These are phyloP conservation scores for Penicillium polonicum DNA, from an alignment of 2,329 filamentous ascomycete genomes.

Conservation along the genomic window DNA sequence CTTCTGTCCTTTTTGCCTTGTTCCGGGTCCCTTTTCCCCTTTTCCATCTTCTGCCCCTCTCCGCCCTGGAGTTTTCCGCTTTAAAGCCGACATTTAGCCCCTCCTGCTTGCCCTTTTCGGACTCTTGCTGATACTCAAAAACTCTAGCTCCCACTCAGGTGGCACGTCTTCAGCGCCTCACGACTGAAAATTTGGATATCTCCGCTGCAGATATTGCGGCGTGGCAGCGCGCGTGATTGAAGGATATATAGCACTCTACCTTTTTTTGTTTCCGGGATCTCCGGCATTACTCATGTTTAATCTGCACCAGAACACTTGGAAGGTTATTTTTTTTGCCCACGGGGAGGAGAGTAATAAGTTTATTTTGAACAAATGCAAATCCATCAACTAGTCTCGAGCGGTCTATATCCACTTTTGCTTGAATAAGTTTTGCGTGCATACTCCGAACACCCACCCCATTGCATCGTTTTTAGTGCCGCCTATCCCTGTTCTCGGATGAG, in stretches of 20 bases:
- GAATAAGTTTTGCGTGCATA: not conserved
- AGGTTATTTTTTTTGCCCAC: not conserved
- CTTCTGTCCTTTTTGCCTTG: not conserved
- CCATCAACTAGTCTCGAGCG: not conserved
- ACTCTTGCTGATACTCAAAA: constrained; percentile 17
- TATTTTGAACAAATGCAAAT: not conserved
- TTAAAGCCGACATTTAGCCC: not conserved
- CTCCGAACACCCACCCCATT: too few species aligned
- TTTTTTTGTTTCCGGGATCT: not conserved
- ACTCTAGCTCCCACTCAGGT: constrained; percentile 27
- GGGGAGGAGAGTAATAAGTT: not conserved
- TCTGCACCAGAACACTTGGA: not conserved
- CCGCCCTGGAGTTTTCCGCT: not conserved
- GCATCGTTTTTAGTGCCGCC: not conserved
- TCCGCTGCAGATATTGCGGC: constrained; percentile 31
- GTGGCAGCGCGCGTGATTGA: constrained; percentile 28
- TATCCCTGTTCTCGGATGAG: not conserved
- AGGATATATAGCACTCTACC: not conserved
- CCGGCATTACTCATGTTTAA: not conserved
- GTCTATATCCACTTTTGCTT: not conserved
- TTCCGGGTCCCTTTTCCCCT: not conserved
- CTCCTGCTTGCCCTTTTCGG: constrained; percentile 3
- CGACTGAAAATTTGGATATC: constrained; percentile 34
- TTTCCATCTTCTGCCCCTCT: constrained; percentile 3
- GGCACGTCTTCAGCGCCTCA: constrained; percentile 26